Evolutionary conservation across 768 basidiomycete genomes (phyloP).

Genomic region (Suillus ampliporus): DNA sequence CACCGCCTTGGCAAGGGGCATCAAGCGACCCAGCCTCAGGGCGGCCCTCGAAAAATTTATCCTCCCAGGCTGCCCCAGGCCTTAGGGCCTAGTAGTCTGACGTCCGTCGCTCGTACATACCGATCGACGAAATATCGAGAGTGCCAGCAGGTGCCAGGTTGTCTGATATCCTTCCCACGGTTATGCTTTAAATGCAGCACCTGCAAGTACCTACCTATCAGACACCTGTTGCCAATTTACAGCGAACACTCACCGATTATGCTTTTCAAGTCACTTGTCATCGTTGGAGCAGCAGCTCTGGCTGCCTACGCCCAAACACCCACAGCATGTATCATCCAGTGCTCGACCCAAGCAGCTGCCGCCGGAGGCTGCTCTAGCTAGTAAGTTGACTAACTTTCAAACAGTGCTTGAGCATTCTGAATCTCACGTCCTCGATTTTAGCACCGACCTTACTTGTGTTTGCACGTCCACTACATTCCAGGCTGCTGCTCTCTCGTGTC

Average conservation of each 20-base stretch:
- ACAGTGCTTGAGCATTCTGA: neutral
- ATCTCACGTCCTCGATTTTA: slow-evolving; percentile 20
- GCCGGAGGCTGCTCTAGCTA: slow-evolving; percentile 12
- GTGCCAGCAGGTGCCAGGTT: neutral
- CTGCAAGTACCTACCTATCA: too few relatives aligned
- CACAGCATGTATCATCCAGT: slow-evolving; percentile 17
- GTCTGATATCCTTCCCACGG: neutral
- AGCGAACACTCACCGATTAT: neutral
- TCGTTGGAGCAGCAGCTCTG: slow-evolving; percentile 22
- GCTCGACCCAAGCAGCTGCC: slow-evolving; percentile 6
- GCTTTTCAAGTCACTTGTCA: slow-evolving; percentile 25
- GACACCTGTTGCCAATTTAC: neutral
- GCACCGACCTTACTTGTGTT: slow-evolving; percentile 45
- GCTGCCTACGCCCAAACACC: slow-evolving; percentile 28
- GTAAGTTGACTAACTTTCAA: slow-evolving; percentile 18
- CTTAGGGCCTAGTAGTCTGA: neutral
- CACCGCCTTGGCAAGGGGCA: too few relatives aligned
- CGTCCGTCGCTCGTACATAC: neutral
- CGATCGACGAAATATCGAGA: neutral
- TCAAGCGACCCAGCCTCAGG: too few relatives aligned
- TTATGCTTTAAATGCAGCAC: neutral
- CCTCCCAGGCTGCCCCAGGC: neutral
- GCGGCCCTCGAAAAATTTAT: neutral
- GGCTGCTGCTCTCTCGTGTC: slow-evolving; percentile 35
- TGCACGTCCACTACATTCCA: slow-evolving; percentile 48